phyloP scores from a whole-genome alignment of 129 eudicot species.

The Cynara cardunculus region DNA sequence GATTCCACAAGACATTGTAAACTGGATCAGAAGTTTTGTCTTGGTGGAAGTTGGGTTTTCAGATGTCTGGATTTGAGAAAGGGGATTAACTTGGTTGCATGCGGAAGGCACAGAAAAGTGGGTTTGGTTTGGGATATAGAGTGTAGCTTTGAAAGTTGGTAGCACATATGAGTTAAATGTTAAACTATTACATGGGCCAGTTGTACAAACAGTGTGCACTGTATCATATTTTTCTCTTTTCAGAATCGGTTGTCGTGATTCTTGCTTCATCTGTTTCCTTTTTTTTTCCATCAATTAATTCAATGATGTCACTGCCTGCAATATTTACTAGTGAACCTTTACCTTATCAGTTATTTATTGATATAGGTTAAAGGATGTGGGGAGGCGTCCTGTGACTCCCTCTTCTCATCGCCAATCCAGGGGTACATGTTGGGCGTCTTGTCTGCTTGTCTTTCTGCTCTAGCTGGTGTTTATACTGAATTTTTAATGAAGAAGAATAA shows the following conservation, averaged over 20 bases:
- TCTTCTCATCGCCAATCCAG: conserved; percentile 91
- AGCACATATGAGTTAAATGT: background rate
- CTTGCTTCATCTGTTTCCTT: background rate
- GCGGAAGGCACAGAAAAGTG: background rate
- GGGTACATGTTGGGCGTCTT: conserved; percentile 85
- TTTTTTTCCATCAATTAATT: background rate
- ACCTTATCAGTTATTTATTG: conserved; percentile 9
- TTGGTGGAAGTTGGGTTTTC: background rate
- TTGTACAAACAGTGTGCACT: background rate
- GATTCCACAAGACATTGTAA: background rate
- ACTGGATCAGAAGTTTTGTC: background rate
- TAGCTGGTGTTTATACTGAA: conserved; percentile 97
- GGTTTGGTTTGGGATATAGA: background rate
- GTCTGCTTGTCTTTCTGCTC: conserved; percentile 97
- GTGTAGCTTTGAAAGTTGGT: background rate
- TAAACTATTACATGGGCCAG: background rate
- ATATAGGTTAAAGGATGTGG: conserved; percentile 94
- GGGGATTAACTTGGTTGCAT: background rate
- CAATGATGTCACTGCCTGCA: conserved; percentile 4
- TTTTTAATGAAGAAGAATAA: conserved; percentile 92
- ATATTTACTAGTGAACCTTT: background rate
- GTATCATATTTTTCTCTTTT: background rate
- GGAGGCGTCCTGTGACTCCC: conserved; percentile 81
- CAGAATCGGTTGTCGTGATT: background rate
- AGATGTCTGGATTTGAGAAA: background rate